These are phyloP conservation scores for Mycena polygramma DNA, from an alignment of 768 basidiomycete species.

Conservation along the genomic window DNA sequence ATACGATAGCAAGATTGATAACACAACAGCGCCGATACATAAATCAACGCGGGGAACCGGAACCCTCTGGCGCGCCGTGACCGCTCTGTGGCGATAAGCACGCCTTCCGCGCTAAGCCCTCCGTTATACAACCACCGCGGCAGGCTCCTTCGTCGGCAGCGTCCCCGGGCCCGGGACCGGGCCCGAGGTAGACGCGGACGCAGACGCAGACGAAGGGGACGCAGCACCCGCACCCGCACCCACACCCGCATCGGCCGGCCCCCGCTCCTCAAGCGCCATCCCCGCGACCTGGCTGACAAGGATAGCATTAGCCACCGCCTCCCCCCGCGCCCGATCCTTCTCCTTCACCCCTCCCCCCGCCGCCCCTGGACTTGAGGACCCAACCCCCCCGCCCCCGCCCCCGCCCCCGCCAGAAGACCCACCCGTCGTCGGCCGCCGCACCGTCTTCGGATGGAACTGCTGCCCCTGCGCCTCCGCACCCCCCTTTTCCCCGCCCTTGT, in stretches of 20 bases:
- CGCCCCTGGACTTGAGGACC: neutral
- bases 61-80: too few relatives aligned
- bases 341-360: slow-evolving; percentile 12
- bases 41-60: neutral
- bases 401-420: slow-evolving; percentile 7
- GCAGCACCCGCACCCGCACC: neutral
- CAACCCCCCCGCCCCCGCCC: slow-evolving; percentile 2
- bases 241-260: neutral
- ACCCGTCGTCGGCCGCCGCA: slow-evolving; percentile 30
- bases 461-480: neutral
- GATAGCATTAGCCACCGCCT: slow-evolving; percentile 30
- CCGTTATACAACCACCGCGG: slow-evolving; percentile 21
- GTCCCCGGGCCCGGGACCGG: slow-evolving; percentile 6
- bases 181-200: neutral
- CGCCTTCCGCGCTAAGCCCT: too few relatives aligned
- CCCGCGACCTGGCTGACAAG: slow-evolving; percentile 32
- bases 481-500: neutral
- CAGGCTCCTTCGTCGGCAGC: slow-evolving; percentile 26
- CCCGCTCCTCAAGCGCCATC: slow-evolving; percentile 33
- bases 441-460: slow-evolving; percentile 20
- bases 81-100: too few relatives aligned
- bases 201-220: neutral
- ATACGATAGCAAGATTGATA: slow-evolving; percentile 35
- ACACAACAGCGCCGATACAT: slow-evolving; percentile 11
- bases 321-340: slow-evolving; percentile 11